Evolutionary conservation across 2,329 filamentous ascomycete species (phyloP), one percentile per base, ranked within the genome.

Genomic region (Camillea tinctor): DNA sequence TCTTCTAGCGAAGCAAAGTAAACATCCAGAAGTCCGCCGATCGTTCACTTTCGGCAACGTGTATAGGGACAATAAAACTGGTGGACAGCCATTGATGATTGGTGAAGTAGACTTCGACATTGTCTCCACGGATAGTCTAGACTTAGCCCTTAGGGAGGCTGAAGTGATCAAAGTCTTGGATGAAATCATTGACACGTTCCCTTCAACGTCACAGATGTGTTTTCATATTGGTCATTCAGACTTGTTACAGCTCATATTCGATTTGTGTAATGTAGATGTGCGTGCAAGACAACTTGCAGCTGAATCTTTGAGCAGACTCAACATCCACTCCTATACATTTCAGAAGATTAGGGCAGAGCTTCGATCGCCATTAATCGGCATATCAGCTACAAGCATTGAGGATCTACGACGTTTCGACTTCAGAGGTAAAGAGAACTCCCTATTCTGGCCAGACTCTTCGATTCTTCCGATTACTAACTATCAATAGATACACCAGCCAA

Each of bases 91-190:
- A 6, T 84, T 84, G 59, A 90, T 89, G 69, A 90, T 92, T 72
- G 90, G 91, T 9, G 95, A 98, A 72, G 93, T 96, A 2, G 93
- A 98, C 73, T 99, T 98, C 73, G 95, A 99, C 75, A 93, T 99
- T 61, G 84, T 97, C n/a, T 94, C 93, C 0, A 84, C 86, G 51
- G 88, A 93, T 67, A 89, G 89, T 1, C 76, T 93, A 4, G 93
- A 98, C 69, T 80, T 96, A 52, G 89, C 93, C 1, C 75, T 97
- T 58, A 96, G 96, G 70, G 95, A 99, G 75, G 94, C 94, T 0
- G 94, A 98, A 74, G 89, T 93, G 0, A 85, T 99, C 67, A 98
- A 97, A 69, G 93, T 98, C 2, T 79, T 98, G 21, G 95, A 99
- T 72, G 95, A 99, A 72, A 90, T 97, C 49, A 84, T 96, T 17